These are phyloP conservation scores for Exophiala bonariae DNA, from an alignment of 2,329 filamentous ascomycete genomes.

Conservation along the genomic window DNA sequence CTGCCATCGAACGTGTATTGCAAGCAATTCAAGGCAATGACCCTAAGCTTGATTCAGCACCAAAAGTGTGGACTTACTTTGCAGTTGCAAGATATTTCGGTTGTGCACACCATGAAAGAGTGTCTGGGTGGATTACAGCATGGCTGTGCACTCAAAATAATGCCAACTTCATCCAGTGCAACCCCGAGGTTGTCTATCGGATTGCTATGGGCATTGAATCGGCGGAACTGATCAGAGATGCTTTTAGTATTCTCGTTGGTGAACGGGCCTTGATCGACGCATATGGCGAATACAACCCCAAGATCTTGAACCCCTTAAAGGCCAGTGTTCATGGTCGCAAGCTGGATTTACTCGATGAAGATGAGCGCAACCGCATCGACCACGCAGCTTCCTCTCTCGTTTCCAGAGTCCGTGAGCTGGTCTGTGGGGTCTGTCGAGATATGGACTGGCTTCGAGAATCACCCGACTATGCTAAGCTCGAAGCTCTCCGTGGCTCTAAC, in stretches of 20 bases:
- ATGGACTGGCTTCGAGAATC: constrained; percentile 42
- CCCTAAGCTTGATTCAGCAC: constrained; percentile 62
- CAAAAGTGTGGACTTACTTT: constrained; percentile 67
- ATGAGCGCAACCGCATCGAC: constrained; percentile 57
- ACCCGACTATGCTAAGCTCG: constrained; percentile 33
- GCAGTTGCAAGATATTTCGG: constrained; percentile 62
- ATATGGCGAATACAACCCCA: constrained; percentile 17
- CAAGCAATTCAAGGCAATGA: constrained; percentile 56
- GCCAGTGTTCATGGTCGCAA: constrained; percentile 48
- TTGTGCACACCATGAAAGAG: constrained; percentile 31
- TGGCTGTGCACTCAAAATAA: constrained; percentile 63
- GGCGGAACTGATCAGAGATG: constrained; percentile 36
- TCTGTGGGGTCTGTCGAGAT: constrained; percentile 35
- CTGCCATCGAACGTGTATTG: constrained; percentile 63
- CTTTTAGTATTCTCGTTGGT: constrained; percentile 63
- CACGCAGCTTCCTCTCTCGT: constrained; percentile 58
- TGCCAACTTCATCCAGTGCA: constrained; percentile 60
- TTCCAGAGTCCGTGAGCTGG: constrained; percentile 44
- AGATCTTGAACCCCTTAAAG: constrained; percentile 2
- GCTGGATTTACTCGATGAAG: constrained; percentile 52
- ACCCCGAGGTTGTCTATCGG: constrained; percentile 61
- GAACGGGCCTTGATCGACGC: constrained; percentile 57
- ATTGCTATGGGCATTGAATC: constrained; percentile 50
- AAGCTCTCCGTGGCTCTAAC: constrained; percentile 20
- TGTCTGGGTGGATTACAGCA: constrained; percentile 50